Base-by-base conservation (phyloP, 1,284 basidiomycete genomes). In the Rhodotorula glutinis region DNA sequence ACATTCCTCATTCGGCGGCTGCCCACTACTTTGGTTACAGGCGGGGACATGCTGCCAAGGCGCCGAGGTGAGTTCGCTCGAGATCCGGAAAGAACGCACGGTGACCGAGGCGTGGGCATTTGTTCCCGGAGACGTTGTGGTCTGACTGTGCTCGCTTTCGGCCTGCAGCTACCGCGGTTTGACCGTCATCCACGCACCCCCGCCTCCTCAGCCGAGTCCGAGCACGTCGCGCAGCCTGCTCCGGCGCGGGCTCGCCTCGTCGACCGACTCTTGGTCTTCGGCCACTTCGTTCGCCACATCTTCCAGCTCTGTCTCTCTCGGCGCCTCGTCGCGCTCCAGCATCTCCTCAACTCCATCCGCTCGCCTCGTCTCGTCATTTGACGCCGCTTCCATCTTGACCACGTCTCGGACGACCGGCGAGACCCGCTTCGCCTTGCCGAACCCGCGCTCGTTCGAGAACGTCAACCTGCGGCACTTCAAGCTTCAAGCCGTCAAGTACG, bases 1-100 rank as follows among this genome's bases (percentile, higher is more conserved):
- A 92, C 75, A 87, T 88, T 73, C 83, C 87, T 69, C 89, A 90
- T 76, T 79, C 84, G 33, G 84, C 86, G 0, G 90, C 91, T 80
- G 88, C 88, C 76, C 81, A 83, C 41, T 92, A 92, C 82, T 92
- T 91, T 76, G 82, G 85, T 4, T 74, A 73, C 59, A 78, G 80
- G 41, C 78, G 69, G 41, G 74, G 76, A 77, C 53, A 75, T 73
- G 33, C 74, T 52, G 23, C 66, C 69, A 13, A 71, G 30, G 60
- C 63, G 2, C 76, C 73, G 4, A 72, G 71, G 72, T 76, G 56
- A 57, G 76, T 68, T 23, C 14, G 38, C n/a, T n/a, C n/a, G n/a
- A n/a, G n/a, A n/a, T n/a, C n/a, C n/a, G n/a, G n/a, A n/a, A n/a
- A n/a, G n/a, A n/a, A n/a, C n/a, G n/a, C n/a, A n/a, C n/a, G n/a